Percentiles rank a stretch among this genome's conserved stretches.
These are phyloP conservation scores for Limtongozyma cylindracea DNA, from an alignment of 805 yeast genomes.

Conservation along the genomic window DNA sequence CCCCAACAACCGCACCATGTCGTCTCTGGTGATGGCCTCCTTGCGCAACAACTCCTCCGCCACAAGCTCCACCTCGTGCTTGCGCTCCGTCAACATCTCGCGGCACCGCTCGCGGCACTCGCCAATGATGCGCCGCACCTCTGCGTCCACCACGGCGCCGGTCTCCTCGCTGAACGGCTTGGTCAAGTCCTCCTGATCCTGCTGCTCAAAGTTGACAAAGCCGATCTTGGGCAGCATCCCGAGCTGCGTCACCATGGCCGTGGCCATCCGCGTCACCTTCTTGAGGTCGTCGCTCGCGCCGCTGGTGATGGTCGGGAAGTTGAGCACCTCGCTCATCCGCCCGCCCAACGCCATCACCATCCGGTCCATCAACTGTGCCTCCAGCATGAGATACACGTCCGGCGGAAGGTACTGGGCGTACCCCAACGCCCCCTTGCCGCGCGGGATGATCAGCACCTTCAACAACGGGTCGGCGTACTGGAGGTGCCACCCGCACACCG, in stretches of 20 bases:
- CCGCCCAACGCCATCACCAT: constrained; percentile 95
- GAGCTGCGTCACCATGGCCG: constrained; percentile 64
- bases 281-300: constrained; percentile 90
- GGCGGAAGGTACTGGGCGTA: constrained; percentile 88
- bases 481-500: constrained; percentile 85
- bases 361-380: constrained; percentile 53
- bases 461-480: constrained; percentile 74
- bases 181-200: constrained; percentile 7
- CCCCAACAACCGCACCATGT: constrained; percentile 54
- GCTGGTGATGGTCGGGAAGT: constrained; percentile 67
- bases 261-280: constrained; percentile 75
- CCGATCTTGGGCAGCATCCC: constrained; percentile 82
- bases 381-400: constrained; percentile 57
- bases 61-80: constrained; percentile 35
- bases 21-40: constrained; percentile 64
- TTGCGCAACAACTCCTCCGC: constrained; percentile 49
- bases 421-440: constrained; percentile 91
- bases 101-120: constrained; percentile 41
- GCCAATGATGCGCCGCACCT: constrained; percentile 38
- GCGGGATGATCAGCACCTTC: constrained; percentile 83
- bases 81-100: constrained; percentile 27
- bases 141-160: constrained; percentile 38
- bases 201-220: constrained; percentile 21
- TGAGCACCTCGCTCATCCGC: constrained; percentile 73
- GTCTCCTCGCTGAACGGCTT: constrained; percentile 54